Percentiles rank a stretch among this genome's conserved stretches.
These are phyloP conservation scores for Effrenium voratum DNA, from an alignment of 73 alveolate species.

Conservation along the genomic window DNA sequence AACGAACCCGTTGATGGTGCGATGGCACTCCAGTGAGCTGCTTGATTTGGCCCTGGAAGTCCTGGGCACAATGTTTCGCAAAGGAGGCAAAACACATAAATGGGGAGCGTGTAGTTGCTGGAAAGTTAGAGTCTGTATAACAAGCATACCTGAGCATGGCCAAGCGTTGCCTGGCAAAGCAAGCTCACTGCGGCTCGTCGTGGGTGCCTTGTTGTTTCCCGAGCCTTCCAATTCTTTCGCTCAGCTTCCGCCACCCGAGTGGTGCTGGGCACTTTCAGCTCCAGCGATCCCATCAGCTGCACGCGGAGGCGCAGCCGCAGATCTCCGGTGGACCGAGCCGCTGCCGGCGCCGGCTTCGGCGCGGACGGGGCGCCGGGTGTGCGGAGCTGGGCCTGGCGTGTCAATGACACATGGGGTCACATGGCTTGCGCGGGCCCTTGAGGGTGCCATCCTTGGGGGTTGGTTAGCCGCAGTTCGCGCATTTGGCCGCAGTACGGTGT, in stretches of 20 bases:
- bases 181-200: no score
- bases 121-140: no score
- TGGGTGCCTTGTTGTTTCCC: no score
- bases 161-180: no score
- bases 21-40: conserved; percentile 70
- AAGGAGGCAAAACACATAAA: neutral
- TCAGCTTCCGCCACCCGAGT: neutral
- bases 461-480: no score
- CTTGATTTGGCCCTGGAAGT: conserved; percentile 22
- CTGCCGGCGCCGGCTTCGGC: conserved; percentile 20
- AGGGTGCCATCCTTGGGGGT: no score
- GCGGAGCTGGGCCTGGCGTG: conserved; percentile 52
- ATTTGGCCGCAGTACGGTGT: neutral
- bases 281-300: conserved; percentile 65
- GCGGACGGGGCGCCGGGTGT: neutral
- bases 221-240: no score
- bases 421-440: no score
- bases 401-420: no score
- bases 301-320: conserved; percentile 82
- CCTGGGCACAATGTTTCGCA: neutral
- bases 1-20: conserved; percentile 45
- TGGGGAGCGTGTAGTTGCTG: neutral
- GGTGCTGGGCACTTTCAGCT: conserved; percentile 3
- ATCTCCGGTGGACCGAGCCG: neutral
- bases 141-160: no score